Conservation (phyloP, 2,329 filamentous ascomycete genomes). For the Pseudocercospora crystallina region DNA sequence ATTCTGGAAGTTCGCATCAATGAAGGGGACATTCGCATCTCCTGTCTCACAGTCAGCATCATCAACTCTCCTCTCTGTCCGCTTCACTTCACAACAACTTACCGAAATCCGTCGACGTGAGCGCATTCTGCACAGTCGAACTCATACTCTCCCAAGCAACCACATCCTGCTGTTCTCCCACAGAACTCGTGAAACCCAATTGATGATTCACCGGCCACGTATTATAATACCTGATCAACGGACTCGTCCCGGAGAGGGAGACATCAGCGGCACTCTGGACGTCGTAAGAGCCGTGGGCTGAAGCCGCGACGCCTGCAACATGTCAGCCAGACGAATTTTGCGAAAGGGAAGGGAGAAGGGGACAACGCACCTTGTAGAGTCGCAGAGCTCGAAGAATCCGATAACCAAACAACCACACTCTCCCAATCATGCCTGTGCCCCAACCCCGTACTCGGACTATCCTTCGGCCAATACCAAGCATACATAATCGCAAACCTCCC, state of each 20-base stretch:
- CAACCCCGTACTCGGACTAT: conserved; percentile 42
- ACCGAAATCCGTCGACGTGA: conserved; percentile 50
- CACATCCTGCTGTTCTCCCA: conserved; percentile 39
- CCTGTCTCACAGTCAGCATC: conserved; percentile 8
- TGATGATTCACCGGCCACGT: conserved; percentile 51
- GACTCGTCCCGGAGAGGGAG: conserved; percentile 44
- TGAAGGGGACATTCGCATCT: conserved; percentile 49
- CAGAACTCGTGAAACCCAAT: conserved; percentile 41
- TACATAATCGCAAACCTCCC: conserved; percentile 53
- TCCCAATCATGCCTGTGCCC: conserved; percentile 60
- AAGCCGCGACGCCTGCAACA: conserved; percentile 56
- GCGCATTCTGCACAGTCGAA: conserved; percentile 41
- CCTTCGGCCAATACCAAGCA: conserved; percentile 54
- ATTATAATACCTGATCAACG: conserved; percentile 52
- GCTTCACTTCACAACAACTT: not conserved
- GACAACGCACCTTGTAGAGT: conserved; percentile 49
- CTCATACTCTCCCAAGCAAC: conserved; percentile 54
- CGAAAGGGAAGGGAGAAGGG: too few relatives aligned
- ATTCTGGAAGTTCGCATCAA: conserved; percentile 46
- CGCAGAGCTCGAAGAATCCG: conserved; percentile 39
- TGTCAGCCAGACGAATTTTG: too few relatives aligned
- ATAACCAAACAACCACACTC: conserved; percentile 55
- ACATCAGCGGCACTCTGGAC: conserved; percentile 45
- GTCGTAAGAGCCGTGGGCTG: conserved; percentile 52
- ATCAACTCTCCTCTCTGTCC: not conserved